A percentile compares a stretch with the other conserved stretches of the same genome.
Evolutionary conservation across 2,329 filamentous ascomycete species (phyloP).

Genomic region (Aspergillus aculeatus): DNA sequence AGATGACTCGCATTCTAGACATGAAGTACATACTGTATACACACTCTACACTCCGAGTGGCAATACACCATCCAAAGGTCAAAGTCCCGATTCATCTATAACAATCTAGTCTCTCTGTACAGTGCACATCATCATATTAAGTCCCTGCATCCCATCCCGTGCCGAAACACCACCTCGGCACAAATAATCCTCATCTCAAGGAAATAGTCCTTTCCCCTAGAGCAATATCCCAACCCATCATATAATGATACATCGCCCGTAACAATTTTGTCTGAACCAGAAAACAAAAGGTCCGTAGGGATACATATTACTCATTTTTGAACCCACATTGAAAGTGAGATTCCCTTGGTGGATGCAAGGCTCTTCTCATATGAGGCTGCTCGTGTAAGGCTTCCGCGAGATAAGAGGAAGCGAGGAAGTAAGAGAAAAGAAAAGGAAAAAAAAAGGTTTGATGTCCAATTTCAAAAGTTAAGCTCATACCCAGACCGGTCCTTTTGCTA

Average conservation of each 20-base stretch:
- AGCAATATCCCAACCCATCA: too few relatives aligned
- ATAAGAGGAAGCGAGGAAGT: too few relatives aligned
- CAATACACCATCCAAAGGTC: background rate
- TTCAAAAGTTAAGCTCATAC: background rate
- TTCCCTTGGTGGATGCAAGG: too few relatives aligned
- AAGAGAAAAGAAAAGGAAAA: background rate
- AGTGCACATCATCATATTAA: background rate
- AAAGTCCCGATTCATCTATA: background rate
- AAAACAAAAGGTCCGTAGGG: too few relatives aligned
- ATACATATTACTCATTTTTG: too few relatives aligned
- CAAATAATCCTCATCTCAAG: background rate
- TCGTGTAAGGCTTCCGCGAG: too few relatives aligned
- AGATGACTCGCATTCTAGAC: too few relatives aligned
- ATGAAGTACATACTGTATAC: background rate
- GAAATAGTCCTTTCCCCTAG: background rate
- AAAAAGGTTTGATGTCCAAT: background rate
- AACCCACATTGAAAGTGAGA: too few relatives aligned
- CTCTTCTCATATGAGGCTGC: too few relatives aligned
- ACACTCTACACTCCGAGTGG: background rate
- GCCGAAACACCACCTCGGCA: background rate
- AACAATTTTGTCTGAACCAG: too few relatives aligned
- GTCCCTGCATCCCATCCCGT: background rate
- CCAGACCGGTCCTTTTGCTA: background rate
- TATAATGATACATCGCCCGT: too few relatives aligned
- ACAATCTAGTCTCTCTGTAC: background rate